Percentiles rank a stretch among this genome's conserved stretches.
Conservation (phyloP, 176 grass and related monocot genomes). For the Otatea glauca region DNA sequence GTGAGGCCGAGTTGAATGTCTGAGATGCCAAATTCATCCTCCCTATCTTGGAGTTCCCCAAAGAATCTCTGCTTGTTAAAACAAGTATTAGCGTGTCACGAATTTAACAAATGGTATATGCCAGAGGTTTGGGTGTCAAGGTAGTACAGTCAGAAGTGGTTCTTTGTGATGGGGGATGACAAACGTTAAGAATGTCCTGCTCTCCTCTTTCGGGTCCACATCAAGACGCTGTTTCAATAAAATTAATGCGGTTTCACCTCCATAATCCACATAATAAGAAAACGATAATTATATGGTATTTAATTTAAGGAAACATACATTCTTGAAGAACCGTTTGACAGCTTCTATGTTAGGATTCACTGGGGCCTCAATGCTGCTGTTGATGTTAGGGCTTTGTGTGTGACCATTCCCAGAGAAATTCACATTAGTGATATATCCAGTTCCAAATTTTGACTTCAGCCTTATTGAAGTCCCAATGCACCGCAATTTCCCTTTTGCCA, state of each 20-base stretch:
- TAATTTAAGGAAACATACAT: conserved; percentile 56
- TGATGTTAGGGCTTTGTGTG: conserved; percentile 55
- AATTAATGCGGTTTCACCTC: conserved; percentile 22
- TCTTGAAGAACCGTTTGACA: conserved; percentile 87
- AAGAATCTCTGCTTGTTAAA: conserved; percentile 73
- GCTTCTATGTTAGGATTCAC: conserved; percentile 62
- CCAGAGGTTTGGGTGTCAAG: conserved; percentile 28
- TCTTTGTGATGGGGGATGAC: conserved; percentile 88
- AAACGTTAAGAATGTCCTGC: conserved; percentile 86
- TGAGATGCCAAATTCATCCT: conserved; percentile 82
- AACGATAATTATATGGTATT: neutral
- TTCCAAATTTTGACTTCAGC: conserved; percentile 93
- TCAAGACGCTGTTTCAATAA: conserved; percentile 57
- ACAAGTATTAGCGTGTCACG: conserved; percentile 16
- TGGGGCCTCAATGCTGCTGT: conserved; percentile 1
- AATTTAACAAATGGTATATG: conserved; percentile 13
- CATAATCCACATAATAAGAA: neutral
- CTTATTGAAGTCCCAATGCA: conserved; percentile 97
- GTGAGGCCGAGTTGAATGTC: conserved; percentile 95
- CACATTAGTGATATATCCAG: conserved; percentile 84
- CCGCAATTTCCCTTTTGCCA: conserved; percentile 93
- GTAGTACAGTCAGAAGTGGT: conserved; percentile 74
- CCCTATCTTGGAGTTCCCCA: conserved; percentile 81
- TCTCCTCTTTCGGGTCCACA: conserved; percentile 85
- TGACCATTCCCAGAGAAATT: conserved; percentile 74